These are phyloP conservation scores for Clonostachys rosea DNA, from an alignment of 2,329 filamentous ascomycete species.

Conservation along the genomic window DNA sequence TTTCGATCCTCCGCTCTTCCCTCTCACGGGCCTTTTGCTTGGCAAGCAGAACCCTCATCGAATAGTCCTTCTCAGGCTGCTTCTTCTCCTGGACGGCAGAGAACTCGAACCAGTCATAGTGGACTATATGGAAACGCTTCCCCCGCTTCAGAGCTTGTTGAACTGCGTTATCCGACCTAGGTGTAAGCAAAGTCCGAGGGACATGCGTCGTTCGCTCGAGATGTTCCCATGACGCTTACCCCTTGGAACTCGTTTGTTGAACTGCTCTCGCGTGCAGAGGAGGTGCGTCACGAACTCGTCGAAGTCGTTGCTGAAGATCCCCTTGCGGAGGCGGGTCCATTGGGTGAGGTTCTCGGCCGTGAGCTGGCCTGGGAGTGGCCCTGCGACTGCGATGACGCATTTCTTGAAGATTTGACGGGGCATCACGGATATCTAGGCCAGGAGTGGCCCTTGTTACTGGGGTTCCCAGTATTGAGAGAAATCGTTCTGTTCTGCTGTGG, in stretches of 20 bases:
- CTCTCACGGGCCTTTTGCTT: constrained; percentile 20
- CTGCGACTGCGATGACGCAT: constrained; percentile 51
- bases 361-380: constrained; percentile 46
- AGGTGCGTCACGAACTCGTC: constrained; percentile 64
- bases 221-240: constrained; percentile 15
- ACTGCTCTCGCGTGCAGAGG: constrained; percentile 60
- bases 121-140: constrained; percentile 33
- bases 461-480: too few relatives aligned
- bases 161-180: constrained; percentile 16
- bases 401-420: constrained; percentile 42
- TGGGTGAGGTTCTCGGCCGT: constrained; percentile 51
- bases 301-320: constrained; percentile 47
- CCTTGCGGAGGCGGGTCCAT: constrained; percentile 64
- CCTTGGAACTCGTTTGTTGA: constrained; percentile 34
- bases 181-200: neutral
- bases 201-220: neutral
- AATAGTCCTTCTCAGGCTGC: constrained; percentile 29
- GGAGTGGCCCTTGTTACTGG: too few relatives aligned
- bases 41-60: constrained; percentile 25
- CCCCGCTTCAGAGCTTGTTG: constrained; percentile 26
- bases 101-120: constrained; percentile 48
- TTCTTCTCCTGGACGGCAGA: constrained; percentile 26
- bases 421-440: constrained; percentile 10
- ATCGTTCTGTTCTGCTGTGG: too few relatives aligned
- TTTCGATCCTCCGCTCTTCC: constrained; percentile 24